Conservation (phyloP, 2,329 filamentous ascomycete species). For the Phoma sp. region DNA sequence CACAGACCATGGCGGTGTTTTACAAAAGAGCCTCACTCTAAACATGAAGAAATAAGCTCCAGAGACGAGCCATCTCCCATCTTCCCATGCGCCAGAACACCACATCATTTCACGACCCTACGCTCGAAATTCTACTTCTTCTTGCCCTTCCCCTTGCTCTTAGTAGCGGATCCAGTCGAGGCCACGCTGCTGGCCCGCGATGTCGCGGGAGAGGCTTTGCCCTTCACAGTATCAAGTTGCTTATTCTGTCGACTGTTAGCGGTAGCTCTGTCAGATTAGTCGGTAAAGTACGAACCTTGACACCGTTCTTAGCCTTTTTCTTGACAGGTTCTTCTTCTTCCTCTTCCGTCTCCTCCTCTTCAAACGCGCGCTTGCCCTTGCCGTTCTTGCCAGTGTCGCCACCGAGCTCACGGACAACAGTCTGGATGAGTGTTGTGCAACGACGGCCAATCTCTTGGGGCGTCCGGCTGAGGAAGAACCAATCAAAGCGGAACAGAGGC, state of each 20-base stretch:
- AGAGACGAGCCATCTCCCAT: not conserved
- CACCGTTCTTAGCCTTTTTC: constrained; percentile 90
- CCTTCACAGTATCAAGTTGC: constrained; percentile 86
- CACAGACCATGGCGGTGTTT: constrained; percentile 2
- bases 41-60: not conserved
- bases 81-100: constrained; percentile 23
- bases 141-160: constrained; percentile 58
- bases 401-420: constrained; percentile 94
- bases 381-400: constrained; percentile 62
- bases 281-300: constrained; percentile 70
- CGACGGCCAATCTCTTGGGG: constrained; percentile 90
- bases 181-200: constrained; percentile 89
- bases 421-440: constrained; percentile 92
- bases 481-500: constrained; percentile 95
- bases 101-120: constrained; percentile 10
- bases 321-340: constrained; percentile 81
- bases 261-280: not conserved
- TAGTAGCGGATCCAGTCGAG: constrained; percentile 68
- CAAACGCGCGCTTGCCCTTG: constrained; percentile 76
- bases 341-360: constrained; percentile 83
- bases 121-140: constrained; percentile 49
- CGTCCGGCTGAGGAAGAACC: constrained; percentile 97
- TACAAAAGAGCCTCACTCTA: constrained; percentile 5
- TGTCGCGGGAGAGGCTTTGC: constrained; percentile 72
- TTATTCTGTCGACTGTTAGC: constrained; percentile 73